These are phyloP conservation scores for Aspergillus pseudoviridinutans DNA, from an alignment of 2,329 filamentous ascomycete genomes.

Conservation along the genomic window DNA sequence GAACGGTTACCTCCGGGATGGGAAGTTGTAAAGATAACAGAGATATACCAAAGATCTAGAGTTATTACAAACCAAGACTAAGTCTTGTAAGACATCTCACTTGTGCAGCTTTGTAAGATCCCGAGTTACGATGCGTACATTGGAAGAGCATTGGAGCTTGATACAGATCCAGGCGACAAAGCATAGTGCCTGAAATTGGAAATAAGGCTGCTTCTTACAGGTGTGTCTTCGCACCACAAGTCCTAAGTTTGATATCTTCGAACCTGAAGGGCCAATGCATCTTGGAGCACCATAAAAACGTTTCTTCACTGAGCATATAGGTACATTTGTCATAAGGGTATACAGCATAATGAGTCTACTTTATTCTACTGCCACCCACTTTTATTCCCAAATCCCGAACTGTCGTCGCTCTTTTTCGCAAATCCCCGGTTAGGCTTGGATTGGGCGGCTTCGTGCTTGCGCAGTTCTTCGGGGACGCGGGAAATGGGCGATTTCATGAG, in stretches of 20 bases:
- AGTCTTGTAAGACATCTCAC: background rate
- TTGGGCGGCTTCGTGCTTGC: slow-evolving; percentile 87
- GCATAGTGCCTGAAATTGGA: too few species aligned
- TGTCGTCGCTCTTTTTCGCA: slow-evolving; percentile 47
- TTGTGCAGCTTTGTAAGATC: too few species aligned
- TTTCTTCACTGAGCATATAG: background rate
- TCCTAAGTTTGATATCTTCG: too few species aligned
- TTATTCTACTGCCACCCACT: slow-evolving; percentile 26
- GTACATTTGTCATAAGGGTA: background rate
- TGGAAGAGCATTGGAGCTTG: too few species aligned
- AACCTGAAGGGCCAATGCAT: background rate
- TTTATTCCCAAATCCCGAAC: slow-evolving; percentile 34
- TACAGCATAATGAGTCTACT: background rate
- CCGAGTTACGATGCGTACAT: too few species aligned
- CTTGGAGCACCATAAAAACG: background rate
- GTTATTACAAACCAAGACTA: background rate
- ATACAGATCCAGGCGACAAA: too few species aligned
- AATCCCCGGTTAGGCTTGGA: slow-evolving; percentile 60
- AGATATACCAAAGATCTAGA: background rate
- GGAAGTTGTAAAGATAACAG: slow-evolving; percentile 27
- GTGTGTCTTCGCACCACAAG: too few species aligned
- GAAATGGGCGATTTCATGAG: slow-evolving; percentile 84
- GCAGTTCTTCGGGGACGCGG: slow-evolving; percentile 84
- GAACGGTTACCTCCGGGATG: slow-evolving; percentile 54
- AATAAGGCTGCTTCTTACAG: too few species aligned